phyloP scores from a whole-genome alignment of 2,329 filamentous ascomycete species.

The Alternaria sp. region DNA sequence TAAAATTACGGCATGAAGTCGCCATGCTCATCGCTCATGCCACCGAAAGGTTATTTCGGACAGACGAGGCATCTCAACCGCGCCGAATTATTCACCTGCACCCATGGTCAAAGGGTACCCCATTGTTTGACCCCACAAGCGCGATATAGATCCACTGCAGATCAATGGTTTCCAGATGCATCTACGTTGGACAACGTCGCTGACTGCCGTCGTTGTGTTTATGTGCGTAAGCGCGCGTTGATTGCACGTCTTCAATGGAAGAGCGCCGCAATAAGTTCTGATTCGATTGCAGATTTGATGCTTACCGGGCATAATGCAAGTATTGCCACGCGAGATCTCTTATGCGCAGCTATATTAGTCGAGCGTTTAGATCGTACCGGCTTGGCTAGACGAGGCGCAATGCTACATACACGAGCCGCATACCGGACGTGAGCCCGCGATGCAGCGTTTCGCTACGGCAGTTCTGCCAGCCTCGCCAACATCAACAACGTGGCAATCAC shows the following conservation, averaged over 20 bases:
- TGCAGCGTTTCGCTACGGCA: background rate
- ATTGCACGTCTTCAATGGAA: background rate
- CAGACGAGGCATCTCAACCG: background rate
- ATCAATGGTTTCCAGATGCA: background rate
- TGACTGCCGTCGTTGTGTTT: background rate
- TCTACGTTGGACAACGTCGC: background rate
- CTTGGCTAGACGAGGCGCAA: background rate
- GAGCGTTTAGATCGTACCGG: background rate
- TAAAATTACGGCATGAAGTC: background rate
- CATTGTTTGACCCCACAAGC: background rate
- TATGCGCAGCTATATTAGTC: background rate
- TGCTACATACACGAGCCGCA: background rate
- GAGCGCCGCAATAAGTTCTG: background rate
- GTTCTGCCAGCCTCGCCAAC: background rate
- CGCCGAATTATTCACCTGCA: background rate
- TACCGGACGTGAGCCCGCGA: background rate
- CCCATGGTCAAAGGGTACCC: background rate
- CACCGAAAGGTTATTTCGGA: background rate
- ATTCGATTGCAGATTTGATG: slow-evolving; percentile 1
- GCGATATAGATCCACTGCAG: background rate
- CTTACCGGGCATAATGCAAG: slow-evolving; percentile 5
- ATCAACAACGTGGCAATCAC: background rate
- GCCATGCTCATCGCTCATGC: background rate
- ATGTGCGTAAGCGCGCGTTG: background rate
- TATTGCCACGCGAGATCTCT: background rate